A percentile compares a stretch with the other conserved stretches of the same genome.
Evolutionary conservation across 306 rosid genomes (phyloP).

Genomic region (Lupinus albus): DNA sequence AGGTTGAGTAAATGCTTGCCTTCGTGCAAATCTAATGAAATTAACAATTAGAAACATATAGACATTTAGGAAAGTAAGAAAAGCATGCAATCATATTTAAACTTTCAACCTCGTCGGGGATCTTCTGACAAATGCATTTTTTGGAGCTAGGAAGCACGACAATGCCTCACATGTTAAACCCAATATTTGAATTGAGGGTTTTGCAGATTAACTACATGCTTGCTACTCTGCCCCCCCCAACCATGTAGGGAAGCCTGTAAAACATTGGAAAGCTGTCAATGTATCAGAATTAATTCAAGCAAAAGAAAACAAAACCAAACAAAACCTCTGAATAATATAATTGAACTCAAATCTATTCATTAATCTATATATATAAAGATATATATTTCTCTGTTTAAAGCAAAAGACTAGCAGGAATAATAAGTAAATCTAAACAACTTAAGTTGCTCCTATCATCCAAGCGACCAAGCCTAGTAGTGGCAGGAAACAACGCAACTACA

Average conservation of each 20-base stretch:
- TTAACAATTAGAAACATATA: too few relatives aligned
- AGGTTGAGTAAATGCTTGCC: too few relatives aligned
- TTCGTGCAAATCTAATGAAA: too few relatives aligned
- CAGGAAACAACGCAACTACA: conserved; percentile 42
- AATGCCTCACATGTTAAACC: too few relatives aligned
- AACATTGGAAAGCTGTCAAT: conserved; percentile 51
- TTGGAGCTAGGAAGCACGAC: conserved; percentile 41
- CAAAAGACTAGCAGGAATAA: conserved; percentile 43
- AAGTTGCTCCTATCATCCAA: conserved; percentile 42
- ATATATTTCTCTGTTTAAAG: conserved; percentile 51
- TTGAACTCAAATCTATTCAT: conserved; percentile 46
- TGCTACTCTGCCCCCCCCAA: conserved; percentile 57
- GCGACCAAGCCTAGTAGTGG: conserved; percentile 34
- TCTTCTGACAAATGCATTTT: conserved; percentile 50
- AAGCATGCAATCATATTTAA: too few relatives aligned
- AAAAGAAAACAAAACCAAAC: not conserved
- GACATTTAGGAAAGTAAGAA: too few relatives aligned
- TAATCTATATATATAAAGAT: conserved; percentile 43
- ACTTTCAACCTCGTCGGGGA: too few relatives aligned
- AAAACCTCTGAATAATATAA: conserved; percentile 35
- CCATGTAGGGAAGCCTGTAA: conserved; percentile 72
- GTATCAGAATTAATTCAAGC: conserved; percentile 47
- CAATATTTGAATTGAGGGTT: not conserved
- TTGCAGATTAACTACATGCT: conserved; percentile 44
- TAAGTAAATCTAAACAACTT: conserved; percentile 41